Base-by-base conservation (phyloP, 2,329 filamentous ascomycete genomes). In the Triangularia setosa region DNA sequence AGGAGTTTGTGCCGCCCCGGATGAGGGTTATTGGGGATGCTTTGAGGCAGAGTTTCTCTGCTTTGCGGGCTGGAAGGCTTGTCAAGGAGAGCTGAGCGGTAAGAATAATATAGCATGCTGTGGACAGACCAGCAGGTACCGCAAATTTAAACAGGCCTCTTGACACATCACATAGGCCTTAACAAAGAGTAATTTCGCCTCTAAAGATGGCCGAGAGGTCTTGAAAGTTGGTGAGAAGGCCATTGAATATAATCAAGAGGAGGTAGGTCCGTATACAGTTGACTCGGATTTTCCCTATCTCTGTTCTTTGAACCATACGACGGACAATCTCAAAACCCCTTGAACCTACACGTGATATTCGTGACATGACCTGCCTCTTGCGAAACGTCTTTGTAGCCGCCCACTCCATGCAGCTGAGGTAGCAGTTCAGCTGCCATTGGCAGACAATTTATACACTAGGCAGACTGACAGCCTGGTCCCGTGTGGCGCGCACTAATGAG, bases 1-100 rank as follows among this genome's bases (percentile, higher is more conserved):
- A 25, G n/a, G 58, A 33, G 3, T 72, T 66, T 56, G 21, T 12
- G 18, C 57, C 66, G 60, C 70, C 70, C 8, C 60, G 58, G n/a
- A 61, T 62, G 44, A 65, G 67, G 33, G 64, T 67, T 24, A 61
- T 72, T 28, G 67, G 65, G n/a, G 65, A 58, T 14, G 69, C 64
- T 7, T 63, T 71, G 67, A 60, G 58, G 57, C 63, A 63, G 35
- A 69, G 67, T 2, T 69, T 65, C 64, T 55, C 56, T 21, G 52
- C 54, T 2, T 33, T 71, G 53, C 52, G 69, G 23, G 44, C 55
- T 1, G 67, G 68, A 25, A 58, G 27, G 24, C 33, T 66, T 30
- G 54, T 54, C 7, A 60, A 60, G 40, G 40, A 52, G 44, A 52
- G n/a, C 12, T 52, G 30, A 52, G 21, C 4, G 44, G n/a, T 52